A percentile compares a stretch with the other conserved stretches of the same genome.
phyloP scores from a whole-genome alignment of 2,329 filamentous ascomycete species.

The Apiospora malaysiana region DNA sequence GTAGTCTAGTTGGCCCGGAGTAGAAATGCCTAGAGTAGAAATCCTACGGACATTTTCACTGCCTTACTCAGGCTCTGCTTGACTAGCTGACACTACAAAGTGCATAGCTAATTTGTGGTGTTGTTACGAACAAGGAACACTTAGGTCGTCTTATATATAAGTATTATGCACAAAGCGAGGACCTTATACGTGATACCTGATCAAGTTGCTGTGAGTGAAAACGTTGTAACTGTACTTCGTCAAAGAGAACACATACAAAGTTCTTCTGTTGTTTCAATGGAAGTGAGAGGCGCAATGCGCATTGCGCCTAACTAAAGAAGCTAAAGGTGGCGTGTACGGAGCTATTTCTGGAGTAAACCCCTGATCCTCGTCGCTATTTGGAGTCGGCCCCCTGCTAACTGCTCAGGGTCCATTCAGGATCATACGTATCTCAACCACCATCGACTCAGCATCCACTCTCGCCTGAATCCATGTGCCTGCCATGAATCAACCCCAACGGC shows the following conservation, averaged over 20 bases:
- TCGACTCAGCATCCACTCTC: constrained; percentile 3
- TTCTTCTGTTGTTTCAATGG: too few species aligned
- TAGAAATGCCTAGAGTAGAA: background rate
- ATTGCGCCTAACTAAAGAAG: background rate
- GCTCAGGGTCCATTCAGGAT: constrained; percentile 4
- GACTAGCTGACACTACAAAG: background rate
- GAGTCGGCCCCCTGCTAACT: background rate
- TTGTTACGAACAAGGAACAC: background rate
- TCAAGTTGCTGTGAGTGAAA: background rate
- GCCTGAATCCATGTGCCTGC: constrained; percentile 3
- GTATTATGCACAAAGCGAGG: background rate
- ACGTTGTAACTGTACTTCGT: background rate
- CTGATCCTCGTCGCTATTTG: constrained; percentile 10
- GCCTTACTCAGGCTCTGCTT: background rate
- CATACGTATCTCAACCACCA: constrained; percentile 8
- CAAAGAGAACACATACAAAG: background rate
- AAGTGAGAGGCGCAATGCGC: background rate
- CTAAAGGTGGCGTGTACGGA: background rate
- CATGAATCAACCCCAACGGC: constrained; percentile 11
- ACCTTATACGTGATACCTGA: background rate
- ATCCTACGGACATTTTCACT: too few species aligned
- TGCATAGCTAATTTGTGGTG: background rate
- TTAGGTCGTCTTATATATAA: too few species aligned
- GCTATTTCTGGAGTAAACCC: constrained; percentile 5
- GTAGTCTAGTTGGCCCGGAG: background rate